Percentiles rank a stretch among this genome's conserved stretches.
phyloP scores from a whole-genome alignment of 768 basidiomycete species.

The Pisolithus sp. region DNA sequence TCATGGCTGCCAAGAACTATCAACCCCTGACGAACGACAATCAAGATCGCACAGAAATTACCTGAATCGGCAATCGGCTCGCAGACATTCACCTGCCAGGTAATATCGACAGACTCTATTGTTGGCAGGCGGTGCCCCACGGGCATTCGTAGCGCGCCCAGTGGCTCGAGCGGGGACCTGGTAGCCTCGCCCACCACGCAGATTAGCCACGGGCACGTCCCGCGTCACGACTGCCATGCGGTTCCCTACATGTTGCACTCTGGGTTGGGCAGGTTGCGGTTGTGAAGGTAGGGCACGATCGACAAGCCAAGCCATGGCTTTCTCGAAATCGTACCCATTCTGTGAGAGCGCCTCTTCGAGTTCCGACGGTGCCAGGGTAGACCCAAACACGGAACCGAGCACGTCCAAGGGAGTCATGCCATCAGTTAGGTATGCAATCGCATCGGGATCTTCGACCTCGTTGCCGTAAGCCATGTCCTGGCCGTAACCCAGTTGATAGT shows the following conservation, averaged over 20 bases:
- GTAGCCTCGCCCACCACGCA: slow-evolving; percentile 38
- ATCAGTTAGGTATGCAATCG: slow-evolving; percentile 62
- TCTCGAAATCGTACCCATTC: slow-evolving; percentile 92
- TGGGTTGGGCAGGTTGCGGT: slow-evolving; percentile 32
- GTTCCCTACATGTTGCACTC: slow-evolving; percentile 60
- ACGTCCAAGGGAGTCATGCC: slow-evolving; percentile 99
- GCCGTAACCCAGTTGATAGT: slow-evolving; percentile 24
- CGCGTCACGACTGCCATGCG: slow-evolving; percentile 61
- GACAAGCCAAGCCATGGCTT: slow-evolving; percentile 90
- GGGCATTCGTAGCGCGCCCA: slow-evolving; percentile 23
- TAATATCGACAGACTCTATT: slow-evolving; percentile 94
- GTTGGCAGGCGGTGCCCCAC: slow-evolving; percentile 41
- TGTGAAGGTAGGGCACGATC: slow-evolving; percentile 56
- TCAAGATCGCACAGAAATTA: slow-evolving; percentile 29
- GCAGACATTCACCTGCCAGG: slow-evolving; percentile 89
- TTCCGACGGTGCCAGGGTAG: slow-evolving; percentile 82
- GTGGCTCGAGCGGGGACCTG: slow-evolving; percentile 13
- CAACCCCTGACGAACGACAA: slow-evolving; percentile 8
- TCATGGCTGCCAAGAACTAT: slow-evolving; percentile 61
- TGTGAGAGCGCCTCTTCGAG: slow-evolving; percentile 87
- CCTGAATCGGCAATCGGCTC: slow-evolving; percentile 98
- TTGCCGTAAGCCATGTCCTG: slow-evolving; percentile 28
- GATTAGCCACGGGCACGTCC: slow-evolving; percentile 35
- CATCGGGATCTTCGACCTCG: slow-evolving; percentile 41
- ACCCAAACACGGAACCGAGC: slow-evolving; percentile 88